A percentile compares a stretch with the other conserved stretches of the same genome.
Evolutionary conservation across 495 filamentous ascomycete species (phyloP).

Genomic region (Xylaria castorea): DNA sequence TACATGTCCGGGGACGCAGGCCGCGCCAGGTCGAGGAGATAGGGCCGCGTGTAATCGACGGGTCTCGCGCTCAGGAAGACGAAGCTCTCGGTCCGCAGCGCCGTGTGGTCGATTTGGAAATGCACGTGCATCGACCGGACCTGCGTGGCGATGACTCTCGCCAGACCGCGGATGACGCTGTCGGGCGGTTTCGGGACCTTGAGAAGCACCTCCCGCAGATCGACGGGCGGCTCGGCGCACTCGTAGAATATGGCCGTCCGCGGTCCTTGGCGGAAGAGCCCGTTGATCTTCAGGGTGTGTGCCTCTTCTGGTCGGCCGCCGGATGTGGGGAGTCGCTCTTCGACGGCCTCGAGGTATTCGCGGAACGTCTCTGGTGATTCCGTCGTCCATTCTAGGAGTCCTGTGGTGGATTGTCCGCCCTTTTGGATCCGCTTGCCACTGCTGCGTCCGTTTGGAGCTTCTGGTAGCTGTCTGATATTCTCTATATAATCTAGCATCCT

Average conservation of each 20-base stretch:
- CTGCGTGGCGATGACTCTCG: neutral
- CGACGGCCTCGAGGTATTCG: neutral
- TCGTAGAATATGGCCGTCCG: slow-evolving; percentile 8
- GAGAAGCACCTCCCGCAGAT: neutral
- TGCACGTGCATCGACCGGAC: slow-evolving; percentile 5
- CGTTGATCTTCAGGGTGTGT: neutral
- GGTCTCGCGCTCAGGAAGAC: neutral
- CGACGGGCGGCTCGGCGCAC: neutral
- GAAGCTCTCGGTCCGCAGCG: slow-evolving; percentile 11
- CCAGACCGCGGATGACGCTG: neutral
- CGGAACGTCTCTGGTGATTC: neutral
- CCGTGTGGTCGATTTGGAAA: neutral
- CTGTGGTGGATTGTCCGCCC: neutral
- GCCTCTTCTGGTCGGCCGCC: slow-evolving; percentile 1
- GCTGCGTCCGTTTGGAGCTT: slow-evolving; percentile 4
- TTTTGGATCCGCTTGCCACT: neutral
- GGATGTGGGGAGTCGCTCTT: neutral
- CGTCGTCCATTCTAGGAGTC: neutral
- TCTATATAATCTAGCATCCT: slow-evolving; percentile 9
- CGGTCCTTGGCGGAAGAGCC: neutral
- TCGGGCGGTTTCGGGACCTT: neutral
- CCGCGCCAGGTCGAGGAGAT: slow-evolving; percentile 1
- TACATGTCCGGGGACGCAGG: neutral
- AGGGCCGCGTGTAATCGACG: neutral
- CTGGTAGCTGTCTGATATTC: neutral